Evolutionary conservation across 805 yeast genomes (phyloP).

Genomic region (Lipomyces sp.): DNA sequence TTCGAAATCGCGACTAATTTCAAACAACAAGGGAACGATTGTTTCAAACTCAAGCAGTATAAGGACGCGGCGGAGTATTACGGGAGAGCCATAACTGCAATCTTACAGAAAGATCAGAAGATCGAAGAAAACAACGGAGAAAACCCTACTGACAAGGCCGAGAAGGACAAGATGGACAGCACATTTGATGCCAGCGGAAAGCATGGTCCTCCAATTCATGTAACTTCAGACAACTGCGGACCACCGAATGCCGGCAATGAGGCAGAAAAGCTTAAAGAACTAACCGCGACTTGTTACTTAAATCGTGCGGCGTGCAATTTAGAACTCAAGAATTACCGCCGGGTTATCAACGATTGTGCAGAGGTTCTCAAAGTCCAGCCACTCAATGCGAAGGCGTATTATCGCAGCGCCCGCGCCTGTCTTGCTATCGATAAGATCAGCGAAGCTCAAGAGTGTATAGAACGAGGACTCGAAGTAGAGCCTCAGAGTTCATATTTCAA

Average conservation of each 20-base stretch:
- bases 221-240: constrained; percentile 15
- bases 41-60: constrained; percentile 72
- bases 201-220: background rate
- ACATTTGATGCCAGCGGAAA: constrained; percentile 23
- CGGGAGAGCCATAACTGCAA: constrained; percentile 76
- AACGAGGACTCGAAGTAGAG: constrained; percentile 69
- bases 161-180: constrained; percentile 22
- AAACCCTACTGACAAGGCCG: constrained; percentile 4
- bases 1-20: constrained; percentile 88
- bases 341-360: constrained; percentile 85
- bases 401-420: constrained; percentile 82
- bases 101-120: constrained; percentile 15
- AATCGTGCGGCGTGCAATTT: constrained; percentile 93
- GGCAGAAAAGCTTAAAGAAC: constrained; percentile 48
- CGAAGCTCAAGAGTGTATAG: constrained; percentile 70
- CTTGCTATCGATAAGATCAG: constrained; percentile 66
- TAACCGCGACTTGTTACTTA: constrained; percentile 67
- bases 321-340: constrained; percentile 80
- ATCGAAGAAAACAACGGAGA: constrained; percentile 1
- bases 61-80: constrained; percentile 78
- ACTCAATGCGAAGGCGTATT: constrained; percentile 79
- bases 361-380: constrained; percentile 69
- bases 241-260: constrained; percentile 31
- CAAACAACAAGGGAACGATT: constrained; percentile 91
- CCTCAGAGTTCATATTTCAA: constrained; percentile 61